These are phyloP conservation scores for Curvularia eragrostidis DNA, from an alignment of 2,329 filamentous ascomycete species.

Conservation along the genomic window DNA sequence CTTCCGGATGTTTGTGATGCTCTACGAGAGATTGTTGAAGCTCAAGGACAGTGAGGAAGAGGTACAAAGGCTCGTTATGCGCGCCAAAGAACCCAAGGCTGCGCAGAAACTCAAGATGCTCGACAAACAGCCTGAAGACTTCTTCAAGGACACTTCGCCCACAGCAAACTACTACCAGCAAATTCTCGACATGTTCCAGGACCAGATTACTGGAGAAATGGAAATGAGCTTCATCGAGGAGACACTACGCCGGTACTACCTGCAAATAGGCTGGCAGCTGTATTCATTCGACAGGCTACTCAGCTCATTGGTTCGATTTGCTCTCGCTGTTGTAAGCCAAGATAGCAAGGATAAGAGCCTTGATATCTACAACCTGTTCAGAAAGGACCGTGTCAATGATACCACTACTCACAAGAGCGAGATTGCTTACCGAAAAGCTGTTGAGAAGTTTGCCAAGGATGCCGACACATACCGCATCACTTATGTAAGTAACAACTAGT, in stretches of 20 bases:
- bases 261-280: conserved; percentile 88
- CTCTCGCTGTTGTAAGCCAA: conserved; percentile 79
- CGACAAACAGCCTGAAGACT: conserved; percentile 75
- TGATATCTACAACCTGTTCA: conserved; percentile 87
- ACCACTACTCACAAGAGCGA: conserved; percentile 90
- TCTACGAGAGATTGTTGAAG: conserved; percentile 82
- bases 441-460: conserved; percentile 91
- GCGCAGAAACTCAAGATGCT: conserved; percentile 84
- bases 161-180: conserved; percentile 82
- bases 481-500: conserved; percentile 72
- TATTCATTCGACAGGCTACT: conserved; percentile 93
- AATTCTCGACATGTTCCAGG: conserved; percentile 83
- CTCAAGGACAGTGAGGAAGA: conserved; percentile 80
- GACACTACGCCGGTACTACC: conserved; percentile 87
- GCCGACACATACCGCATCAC: conserved; percentile 88
- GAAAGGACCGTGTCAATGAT: conserved; percentile 78
- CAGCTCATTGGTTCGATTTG: conserved; percentile 79
- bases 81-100: conserved; percentile 77
- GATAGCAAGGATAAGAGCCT: conserved; percentile 93
- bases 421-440: conserved; percentile 87
- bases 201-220: conserved; percentile 80
- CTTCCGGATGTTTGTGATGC: conserved; percentile 88
- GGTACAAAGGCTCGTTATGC: conserved; percentile 75
- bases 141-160: conserved; percentile 70
- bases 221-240: conserved; percentile 88